phyloP scores from a whole-genome alignment of 495 filamentous ascomycete genomes.

The Cercophora sp. region DNA sequence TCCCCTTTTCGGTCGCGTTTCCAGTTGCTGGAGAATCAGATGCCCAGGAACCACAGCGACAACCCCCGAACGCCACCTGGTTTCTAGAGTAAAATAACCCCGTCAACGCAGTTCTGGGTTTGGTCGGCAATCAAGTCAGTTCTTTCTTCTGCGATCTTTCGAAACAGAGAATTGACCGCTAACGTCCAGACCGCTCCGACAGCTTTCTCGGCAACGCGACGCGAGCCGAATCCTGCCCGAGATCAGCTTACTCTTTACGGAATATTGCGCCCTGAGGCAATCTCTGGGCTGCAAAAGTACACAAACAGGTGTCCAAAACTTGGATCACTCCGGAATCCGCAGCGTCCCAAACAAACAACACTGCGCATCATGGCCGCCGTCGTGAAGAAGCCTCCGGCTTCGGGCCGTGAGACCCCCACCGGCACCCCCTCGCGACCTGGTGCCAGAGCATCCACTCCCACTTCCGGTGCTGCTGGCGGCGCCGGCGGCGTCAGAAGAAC shows the following conservation, averaged over 20 bases:
- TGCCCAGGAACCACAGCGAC: conserved; percentile 3
- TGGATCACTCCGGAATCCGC: no score
- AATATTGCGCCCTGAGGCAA: no score
- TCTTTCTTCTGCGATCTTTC: neutral
- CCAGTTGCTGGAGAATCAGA: conserved; percentile 18
- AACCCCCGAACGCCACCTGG: conserved; percentile 14
- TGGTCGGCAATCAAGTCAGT: neutral
- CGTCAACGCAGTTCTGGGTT: conserved; percentile 8
- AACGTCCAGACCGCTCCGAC: neutral
- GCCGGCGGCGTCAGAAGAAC: conserved; percentile 40
- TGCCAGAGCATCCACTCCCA: conserved; percentile 36
- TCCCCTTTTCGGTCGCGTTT: conserved; percentile 12
- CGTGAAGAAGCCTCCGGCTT: conserved; percentile 41
- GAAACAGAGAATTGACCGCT: neutral
- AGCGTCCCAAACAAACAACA: conserved; percentile 1
- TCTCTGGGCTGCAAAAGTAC: neutral
- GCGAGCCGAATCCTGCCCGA: no score
- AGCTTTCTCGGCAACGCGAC: neutral
- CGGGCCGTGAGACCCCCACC: conserved; percentile 36
- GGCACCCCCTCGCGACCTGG: conserved; percentile 28
- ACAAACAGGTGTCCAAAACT: no score
- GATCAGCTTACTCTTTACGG: no score
- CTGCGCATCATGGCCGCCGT: conserved; percentile 31
- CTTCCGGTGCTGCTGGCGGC: conserved; percentile 26
- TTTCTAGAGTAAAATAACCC: conserved; percentile 21